Base-by-base conservation (phyloP, 1,284 basidiomycete genomes). In the Irpex sp. region DNA sequence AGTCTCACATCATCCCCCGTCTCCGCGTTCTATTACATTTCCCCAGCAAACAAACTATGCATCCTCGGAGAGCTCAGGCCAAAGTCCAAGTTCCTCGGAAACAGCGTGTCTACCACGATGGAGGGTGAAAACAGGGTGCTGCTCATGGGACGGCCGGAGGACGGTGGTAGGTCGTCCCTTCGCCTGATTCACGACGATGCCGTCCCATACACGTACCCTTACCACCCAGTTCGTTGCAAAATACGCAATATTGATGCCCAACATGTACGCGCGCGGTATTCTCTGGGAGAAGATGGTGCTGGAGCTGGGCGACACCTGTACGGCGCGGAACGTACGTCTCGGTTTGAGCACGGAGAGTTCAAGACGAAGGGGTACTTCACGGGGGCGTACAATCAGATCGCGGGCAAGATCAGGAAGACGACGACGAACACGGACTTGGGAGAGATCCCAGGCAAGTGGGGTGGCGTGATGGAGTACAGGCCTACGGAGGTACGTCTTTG, bases 301-400 rank as follows among this genome's bases (percentile, higher is more conserved):
- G 58, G 97, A 99, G 78, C 83, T 99, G 13, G 97, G 97, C 7
- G 97, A 99, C 77, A 85, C 87, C 36, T 94, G 93, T 71, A 84
- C 81, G n/a, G 93, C 95, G 61, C 86, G 86, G 76, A 96, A 95
- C 77, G 89, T 91, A 66, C 85, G 85, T 69, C 89, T 87, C 57
- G 87, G 88, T 35, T 77, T 95, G 65, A 79, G 76, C 54, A 93
- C 92, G 66, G 95, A 98, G 72, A 80, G 69, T 99, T 99, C 82
- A 99, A 98, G 82, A 97, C 95, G 26, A 98, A 98, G 86, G 97
- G 97, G 26, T 99, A 97, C 84, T 98, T 98, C 75, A 95, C 94
- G 1, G 97, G 97, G 15, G 92, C 92, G 31, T 98, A 99, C 80
- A 99, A 99, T 73, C 88, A 90, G 26, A 88, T 99, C 63, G 76